Base-by-base conservation (phyloP, 371 early-diverging fungal species). In the Mortierella sp. region DNA sequence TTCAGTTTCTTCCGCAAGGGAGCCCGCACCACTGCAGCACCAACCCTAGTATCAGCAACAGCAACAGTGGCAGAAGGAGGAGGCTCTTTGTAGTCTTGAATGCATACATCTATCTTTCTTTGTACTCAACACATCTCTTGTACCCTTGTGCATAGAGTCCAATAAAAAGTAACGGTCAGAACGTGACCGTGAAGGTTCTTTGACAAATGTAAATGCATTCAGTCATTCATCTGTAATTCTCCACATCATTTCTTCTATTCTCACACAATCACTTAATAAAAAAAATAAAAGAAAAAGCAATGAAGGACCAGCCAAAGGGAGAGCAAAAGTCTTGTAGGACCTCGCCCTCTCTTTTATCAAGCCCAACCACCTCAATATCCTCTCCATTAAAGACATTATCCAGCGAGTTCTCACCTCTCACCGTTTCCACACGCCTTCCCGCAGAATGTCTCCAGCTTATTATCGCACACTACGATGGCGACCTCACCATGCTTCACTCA, bases 1-100 rank as follows among this genome's bases (percentile, higher is more conserved):
- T 79, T 79, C 61, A 64, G 59, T 43, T 30, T 79, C 49, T 79
- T 79, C 40, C 66, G 80, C 20, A 74, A 66, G 43, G 40, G 24
- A 39, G 20, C 9, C 9, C 62, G 24, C 11, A 62, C 30, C 14
- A 40, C 20, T n/a, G 37, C 40, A n/a, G 4, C 22, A 39, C 59
- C 59, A 18, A 22, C 22, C 11, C 18, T 47, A 52, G 20, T 11
- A 52, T 20, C 52, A 52, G 11, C 24, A 45, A 45, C 45, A 12
- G 45, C 45, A 20, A 20, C 52, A 18, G 52, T 52, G 24, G 20
- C 22, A 22, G 52, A 52, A 22, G 52, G 52, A 52, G 52, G 52
- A 52, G 47, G 52, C 52, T 52, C 22, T 18, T 24, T 6, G 20
- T 10, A 10, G 22, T 24, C 22, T 18, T 52, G 52, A 22, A 5